Evolutionary conservation across 164 flowering plant genomes (phyloP).

Genomic region (Tetracentron sinense): DNA sequence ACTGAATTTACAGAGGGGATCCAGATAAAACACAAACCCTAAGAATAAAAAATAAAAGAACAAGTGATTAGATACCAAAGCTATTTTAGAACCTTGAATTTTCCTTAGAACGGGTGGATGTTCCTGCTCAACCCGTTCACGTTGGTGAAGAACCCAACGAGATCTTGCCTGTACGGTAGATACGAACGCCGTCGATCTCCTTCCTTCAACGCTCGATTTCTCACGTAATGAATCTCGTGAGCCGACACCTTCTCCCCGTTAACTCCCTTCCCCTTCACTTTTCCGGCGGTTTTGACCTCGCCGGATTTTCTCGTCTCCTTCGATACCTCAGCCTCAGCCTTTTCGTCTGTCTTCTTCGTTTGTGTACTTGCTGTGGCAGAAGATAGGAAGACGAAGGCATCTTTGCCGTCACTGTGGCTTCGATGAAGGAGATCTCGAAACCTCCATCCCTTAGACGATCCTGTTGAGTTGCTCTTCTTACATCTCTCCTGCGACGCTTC

Average conservation of each 20-base stretch:
- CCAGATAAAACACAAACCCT: too few species aligned
- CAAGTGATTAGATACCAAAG: too few species aligned
- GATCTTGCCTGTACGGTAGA: slow-evolving; percentile 49
- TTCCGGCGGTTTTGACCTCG: background rate
- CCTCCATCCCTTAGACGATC: slow-evolving; percentile 32
- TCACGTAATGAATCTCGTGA: slow-evolving; percentile 30
- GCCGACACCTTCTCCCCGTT: slow-evolving; percentile 10
- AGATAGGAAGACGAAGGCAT: slow-evolving; percentile 38
- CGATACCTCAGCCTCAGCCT: slow-evolving; percentile 11
- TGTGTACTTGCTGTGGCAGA: slow-evolving; percentile 13
- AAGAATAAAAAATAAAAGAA: too few species aligned
- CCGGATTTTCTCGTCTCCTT: slow-evolving; percentile 7
- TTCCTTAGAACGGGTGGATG: slow-evolving; percentile 36
- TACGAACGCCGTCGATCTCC: slow-evolving; percentile 36
- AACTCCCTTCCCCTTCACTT: slow-evolving; percentile 7
- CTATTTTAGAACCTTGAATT: too few species aligned
- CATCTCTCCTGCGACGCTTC: slow-evolving; percentile 7
- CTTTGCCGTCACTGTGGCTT: slow-evolving; percentile 48
- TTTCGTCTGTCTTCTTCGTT: slow-evolving; percentile 14
- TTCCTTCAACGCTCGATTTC: slow-evolving; percentile 27
- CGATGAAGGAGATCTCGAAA: slow-evolving; percentile 35
- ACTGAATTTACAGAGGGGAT: too few species aligned
- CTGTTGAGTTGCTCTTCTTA: slow-evolving; percentile 35
- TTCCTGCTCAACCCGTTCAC: slow-evolving; percentile 48
- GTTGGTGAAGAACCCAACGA: slow-evolving; percentile 46